Conservation (phyloP, 78 protist species). For the Pigoraptor vietnamica region DNA sequence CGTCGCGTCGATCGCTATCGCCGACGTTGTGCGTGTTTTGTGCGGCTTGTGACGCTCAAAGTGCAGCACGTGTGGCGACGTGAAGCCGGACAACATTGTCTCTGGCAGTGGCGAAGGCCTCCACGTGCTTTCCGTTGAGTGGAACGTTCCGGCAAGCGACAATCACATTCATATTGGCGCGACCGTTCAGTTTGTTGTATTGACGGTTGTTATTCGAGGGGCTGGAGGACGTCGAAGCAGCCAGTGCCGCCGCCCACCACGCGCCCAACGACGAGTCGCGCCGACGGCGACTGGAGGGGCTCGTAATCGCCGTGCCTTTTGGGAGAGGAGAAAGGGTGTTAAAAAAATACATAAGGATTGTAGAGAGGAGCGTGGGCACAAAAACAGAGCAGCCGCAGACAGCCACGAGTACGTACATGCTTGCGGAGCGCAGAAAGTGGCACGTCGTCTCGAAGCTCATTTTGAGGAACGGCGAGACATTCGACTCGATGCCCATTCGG, state of each 20-base stretch:
- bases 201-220: not conserved
- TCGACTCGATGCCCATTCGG: slow-evolving; percentile 51
- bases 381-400: not conserved
- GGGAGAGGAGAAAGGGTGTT: not conserved
- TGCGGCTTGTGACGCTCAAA: no score
- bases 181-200: no score
- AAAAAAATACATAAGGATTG: not conserved
- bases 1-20: no score
- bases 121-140: no score
- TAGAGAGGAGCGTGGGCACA: not conserved
- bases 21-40: no score
- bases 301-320: not conserved
- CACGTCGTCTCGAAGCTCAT: slow-evolving; percentile 82
- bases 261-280: slow-evolving; percentile 41
- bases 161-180: no score
- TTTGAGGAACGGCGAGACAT: slow-evolving; percentile 52
- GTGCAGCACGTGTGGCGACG: no score
- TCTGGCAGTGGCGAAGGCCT: no score
- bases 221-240: slow-evolving; percentile 19
- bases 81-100: no score
- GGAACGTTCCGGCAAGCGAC: no score
- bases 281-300: slow-evolving; percentile 1
- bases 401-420: not conserved
- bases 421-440: slow-evolving; percentile 25
- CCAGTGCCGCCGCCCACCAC: slow-evolving; percentile 35